Base-by-base conservation (phyloP, 768 basidiomycete species). In the Pleurotus ostreatus region DNA sequence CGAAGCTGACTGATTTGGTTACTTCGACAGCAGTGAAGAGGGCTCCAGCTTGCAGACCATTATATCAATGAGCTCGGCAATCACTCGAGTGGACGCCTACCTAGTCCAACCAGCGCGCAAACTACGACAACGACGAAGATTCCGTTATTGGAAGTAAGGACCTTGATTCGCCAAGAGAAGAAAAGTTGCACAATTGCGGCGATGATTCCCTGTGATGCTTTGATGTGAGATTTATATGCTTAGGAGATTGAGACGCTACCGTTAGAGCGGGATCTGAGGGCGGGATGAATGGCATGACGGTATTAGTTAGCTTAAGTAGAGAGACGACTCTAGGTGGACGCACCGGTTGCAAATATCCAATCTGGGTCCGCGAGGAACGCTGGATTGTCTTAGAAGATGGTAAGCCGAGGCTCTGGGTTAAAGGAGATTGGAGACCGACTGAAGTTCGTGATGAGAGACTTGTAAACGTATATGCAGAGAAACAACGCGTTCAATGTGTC, bases 401-500 rank as follows among this genome's bases (percentile, higher is more conserved):
- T 23, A 11, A 22, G 34, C 22, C 20, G 12, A n/a, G 13, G 9
- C n/a, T 38, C 22, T 16, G 22, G 40, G 8, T 18, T 26, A 6
- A 20, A 22, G 18, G 13, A 30, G 30, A 15, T n/a, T 8, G 8
- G 46, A 38, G 8, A 60, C 68, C 5, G 46, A 79, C 81, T 77
- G 40, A 79, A 82, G 56, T 75, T 68, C 9, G 65, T 63, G 37
- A 82, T 74, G 26, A 83, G 69, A 5, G 79, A 72, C 9, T 74
- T 65, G 55, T 82, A 83, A 15, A 82, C 59, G 59, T 79, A 78
- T 1, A 71, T 60, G 16, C 75, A 65, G 34, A 78, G 74, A 59
- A 79, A 81, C 4, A 66, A 61, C 2, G 75, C 71, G 58, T 80
- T 81, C 25, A 76, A 59, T 0, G 79, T 80, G 63, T 83, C 81